Base-by-base conservation (phyloP, 306 rosid genomes). In the Cicer chorassanicum region DNA sequence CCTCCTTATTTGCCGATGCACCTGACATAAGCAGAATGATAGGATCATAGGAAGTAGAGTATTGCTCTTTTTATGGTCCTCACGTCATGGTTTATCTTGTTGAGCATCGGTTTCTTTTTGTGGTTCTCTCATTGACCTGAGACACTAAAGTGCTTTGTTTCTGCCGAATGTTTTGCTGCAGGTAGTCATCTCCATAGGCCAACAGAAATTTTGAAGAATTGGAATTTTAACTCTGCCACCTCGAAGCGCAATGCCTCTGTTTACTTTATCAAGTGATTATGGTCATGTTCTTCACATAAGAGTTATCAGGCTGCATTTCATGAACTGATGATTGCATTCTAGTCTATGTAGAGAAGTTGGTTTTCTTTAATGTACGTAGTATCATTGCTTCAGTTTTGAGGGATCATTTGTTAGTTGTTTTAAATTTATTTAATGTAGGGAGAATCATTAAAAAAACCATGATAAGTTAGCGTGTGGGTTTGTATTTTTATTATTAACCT, bases 181-280 rank as follows among this genome's bases (percentile, higher is more conserved):
- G 97, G 92, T 21, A 86, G 88, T 70, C 83, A 86, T 86, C 85
- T 86, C 19, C 83, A 72, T 39, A 84, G 86, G 81, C 87, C 40
- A 36, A 68, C 67, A 2, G 89, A 84, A 53, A 73, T 77, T 29
- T 71, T 88, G 16, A 84, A 82, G 82, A 85, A 72, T 72, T 83
- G 87, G 90, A 82, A 84, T 81, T 66, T 71, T 70, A 54, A 13
- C 46, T 43, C 49, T 50, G 51, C 56, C 60, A 48, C 72, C 71
- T 54, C 9, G 14, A 42, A 77, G 85, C 61, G 45, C 19, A 14
- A 34, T 54, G 11, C 42, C 54, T 18, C 40, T 56, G 75, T 69
- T 53, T 12, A 70, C 70, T 56, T 56, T 72, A 54, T 77, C 15
- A 46, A 49, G 40, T 73, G 77, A 80, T 36, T 62, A 61, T 59